A percentile compares a stretch with the other conserved stretches of the same genome.
Evolutionary conservation across 1,284 basidiomycete species (phyloP).

Genomic region (Cerrena zonata): DNA sequence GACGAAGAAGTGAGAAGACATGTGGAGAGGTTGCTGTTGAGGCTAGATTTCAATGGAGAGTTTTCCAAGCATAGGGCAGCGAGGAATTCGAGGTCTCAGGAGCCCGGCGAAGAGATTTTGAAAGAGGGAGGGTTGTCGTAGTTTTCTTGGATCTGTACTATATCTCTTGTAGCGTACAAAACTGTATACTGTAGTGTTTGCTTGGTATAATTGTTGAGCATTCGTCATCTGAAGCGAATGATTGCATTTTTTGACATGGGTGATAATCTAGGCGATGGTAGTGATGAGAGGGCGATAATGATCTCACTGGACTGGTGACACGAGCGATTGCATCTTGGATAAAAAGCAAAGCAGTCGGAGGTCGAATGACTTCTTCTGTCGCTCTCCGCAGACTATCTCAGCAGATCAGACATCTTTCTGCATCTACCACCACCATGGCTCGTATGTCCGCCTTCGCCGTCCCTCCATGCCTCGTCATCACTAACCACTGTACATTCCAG

Average conservation of each 20-base stretch:
- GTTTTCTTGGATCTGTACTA: background rate
- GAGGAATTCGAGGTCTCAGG: slow-evolving; percentile 19
- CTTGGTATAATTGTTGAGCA: background rate
- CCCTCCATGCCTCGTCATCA: slow-evolving; percentile 6
- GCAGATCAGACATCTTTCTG: slow-evolving; percentile 52
- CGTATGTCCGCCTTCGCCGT: slow-evolving; percentile 38
- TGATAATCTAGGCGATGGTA: background rate
- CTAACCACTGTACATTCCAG: slow-evolving; percentile 33
- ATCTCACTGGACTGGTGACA: slow-evolving; percentile 11
- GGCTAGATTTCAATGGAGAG: slow-evolving; percentile 80
- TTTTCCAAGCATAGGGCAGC: slow-evolving; percentile 52
- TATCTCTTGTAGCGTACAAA: no score
- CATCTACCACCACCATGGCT: slow-evolving; percentile 46
- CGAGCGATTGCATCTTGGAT: background rate
- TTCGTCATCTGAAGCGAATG: background rate
- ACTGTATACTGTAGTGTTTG: background rate
- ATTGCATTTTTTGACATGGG: background rate
- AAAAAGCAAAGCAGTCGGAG: background rate
- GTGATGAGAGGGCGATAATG: slow-evolving; percentile 16
- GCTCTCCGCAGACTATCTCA: slow-evolving; percentile 47
- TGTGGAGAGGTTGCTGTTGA: slow-evolving; percentile 74
- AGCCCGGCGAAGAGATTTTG: slow-evolving; percentile 40
- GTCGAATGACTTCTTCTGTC: slow-evolving; percentile 24
- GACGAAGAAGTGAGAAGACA: slow-evolving; percentile 68
- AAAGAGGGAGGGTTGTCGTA: slow-evolving; percentile 31